Conservation (phyloP, 352 stramenopile species). For the Bremia lactucae region DNA sequence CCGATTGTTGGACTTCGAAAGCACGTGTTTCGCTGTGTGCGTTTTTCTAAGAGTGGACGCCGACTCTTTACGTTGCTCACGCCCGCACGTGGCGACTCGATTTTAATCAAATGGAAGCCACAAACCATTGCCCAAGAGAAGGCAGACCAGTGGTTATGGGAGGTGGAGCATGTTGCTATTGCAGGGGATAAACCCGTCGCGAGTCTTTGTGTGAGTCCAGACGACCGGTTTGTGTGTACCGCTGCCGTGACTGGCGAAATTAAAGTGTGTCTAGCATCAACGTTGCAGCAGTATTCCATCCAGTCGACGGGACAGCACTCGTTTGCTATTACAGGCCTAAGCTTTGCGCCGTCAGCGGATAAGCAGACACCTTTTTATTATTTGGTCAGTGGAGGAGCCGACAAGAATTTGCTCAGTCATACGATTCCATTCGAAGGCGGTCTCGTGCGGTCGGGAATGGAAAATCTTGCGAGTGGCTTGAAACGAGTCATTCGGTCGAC, state of each 20-base stretch:
- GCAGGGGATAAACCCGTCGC: slow-evolving; percentile 63
- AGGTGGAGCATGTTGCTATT: slow-evolving; percentile 36
- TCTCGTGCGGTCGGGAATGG: slow-evolving; percentile 31
- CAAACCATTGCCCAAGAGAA: slow-evolving; percentile 54
- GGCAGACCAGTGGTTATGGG: slow-evolving; percentile 64
- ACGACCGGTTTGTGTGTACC: slow-evolving; percentile 61
- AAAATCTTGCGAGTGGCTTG: slow-evolving; percentile 23
- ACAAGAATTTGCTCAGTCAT: slow-evolving; percentile 67
- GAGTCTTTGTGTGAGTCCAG: slow-evolving; percentile 64
- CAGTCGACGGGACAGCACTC: slow-evolving; percentile 48
- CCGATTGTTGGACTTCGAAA: slow-evolving; percentile 33
- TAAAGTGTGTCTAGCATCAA: slow-evolving; percentile 41
- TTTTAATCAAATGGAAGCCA: slow-evolving; percentile 75
- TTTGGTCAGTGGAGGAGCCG: slow-evolving; percentile 59
- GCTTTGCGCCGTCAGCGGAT: slow-evolving; percentile 32
- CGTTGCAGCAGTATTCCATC: slow-evolving; percentile 42
- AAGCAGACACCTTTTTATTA: slow-evolving; percentile 29
- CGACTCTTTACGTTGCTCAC: slow-evolving; percentile 68
- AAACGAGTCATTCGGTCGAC: slow-evolving; percentile 18
- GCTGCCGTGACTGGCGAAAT: slow-evolving; percentile 67
- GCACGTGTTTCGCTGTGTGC: slow-evolving; percentile 74
- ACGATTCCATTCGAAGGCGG: slow-evolving; percentile 46
- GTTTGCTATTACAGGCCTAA: slow-evolving; percentile 80
- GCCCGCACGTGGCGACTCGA: slow-evolving; percentile 56
- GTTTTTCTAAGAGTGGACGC: slow-evolving; percentile 60